These are phyloP conservation scores for Cyberlindnera misumaiensis DNA, from an alignment of 805 yeast species.

Conservation along the genomic window DNA sequence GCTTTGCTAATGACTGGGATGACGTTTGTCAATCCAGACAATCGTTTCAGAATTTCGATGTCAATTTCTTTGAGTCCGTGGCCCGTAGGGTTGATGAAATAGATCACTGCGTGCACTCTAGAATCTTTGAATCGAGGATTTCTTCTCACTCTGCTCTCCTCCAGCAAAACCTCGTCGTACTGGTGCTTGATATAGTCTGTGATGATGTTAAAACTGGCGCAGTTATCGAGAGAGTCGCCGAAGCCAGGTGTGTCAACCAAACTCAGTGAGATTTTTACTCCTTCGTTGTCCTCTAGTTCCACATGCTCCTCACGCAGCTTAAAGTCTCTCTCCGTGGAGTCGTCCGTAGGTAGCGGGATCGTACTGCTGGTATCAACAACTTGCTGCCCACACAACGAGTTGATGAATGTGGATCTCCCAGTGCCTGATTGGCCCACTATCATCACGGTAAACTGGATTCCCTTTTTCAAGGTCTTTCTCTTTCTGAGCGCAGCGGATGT, in stretches of 20 bases:
- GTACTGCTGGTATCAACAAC: conserved; percentile 71
- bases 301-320: conserved; percentile 72
- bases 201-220: conserved; percentile 56
- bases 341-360: conserved; percentile 46
- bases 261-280: conserved; percentile 70
- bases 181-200: conserved; percentile 79
- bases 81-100: conserved; percentile 78
- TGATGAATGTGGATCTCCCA: conserved; percentile 89
- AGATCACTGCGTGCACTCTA: conserved; percentile 68
- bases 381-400: conserved; percentile 83
- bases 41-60: conserved; percentile 67
- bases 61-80: conserved; percentile 77
- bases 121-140: conserved; percentile 83
- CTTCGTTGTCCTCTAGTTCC: conserved; percentile 82
- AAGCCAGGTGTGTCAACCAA: conserved; percentile 82
- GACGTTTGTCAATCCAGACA: conserved; percentile 76
- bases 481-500: conserved; percentile 57
- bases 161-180: conserved; percentile 74
- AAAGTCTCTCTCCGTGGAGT: conserved; percentile 41
- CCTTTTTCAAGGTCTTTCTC: conserved; percentile 75
- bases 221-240: conserved; percentile 68
- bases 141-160: conserved; percentile 75
- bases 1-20: conserved; percentile 83
- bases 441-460: conserved; percentile 80
- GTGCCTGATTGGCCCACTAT: conserved; percentile 82